Base-by-base conservation (phyloP, 768 basidiomycete genomes). In the Termitomyces sp. region DNA sequence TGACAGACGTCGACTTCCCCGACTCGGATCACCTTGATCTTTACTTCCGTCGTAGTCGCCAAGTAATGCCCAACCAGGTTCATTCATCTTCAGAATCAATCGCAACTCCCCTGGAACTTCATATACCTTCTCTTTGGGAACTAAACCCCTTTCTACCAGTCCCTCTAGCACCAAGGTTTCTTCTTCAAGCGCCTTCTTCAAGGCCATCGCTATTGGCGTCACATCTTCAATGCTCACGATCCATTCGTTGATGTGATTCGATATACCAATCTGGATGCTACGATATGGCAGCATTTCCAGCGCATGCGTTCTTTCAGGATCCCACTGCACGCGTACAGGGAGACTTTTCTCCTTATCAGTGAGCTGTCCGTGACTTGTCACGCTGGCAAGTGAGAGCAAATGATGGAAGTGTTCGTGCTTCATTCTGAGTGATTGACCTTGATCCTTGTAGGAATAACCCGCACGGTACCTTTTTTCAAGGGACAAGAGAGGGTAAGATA, bases 221-320 rank as follows among this genome's bases (percentile, higher is more conserved):
- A 60, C 64, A 49, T 64, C 64, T 29, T 29, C 64, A 20, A 60
- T 62, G 28, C 59, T 52, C n/a, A 57, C 45, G 24, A 62, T 60
- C 64, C 61, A 62, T 8, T 60, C 51, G 12, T 60, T 52, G 10
- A 62, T 44, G 16, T 55, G 33, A 5, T 52, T 48, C 4, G 57
- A 62, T 39, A 64, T 59, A 4, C 63, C 59, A 9, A 64, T 62
- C 45, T 62, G 61, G 29, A 65, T 62, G 22, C 59, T 61, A 33
- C 61, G 47, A 20, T 59, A 60, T 16, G 63, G 60, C 1, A 62
- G 55, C 8, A 42, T 29, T 8, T 34, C 51, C n/a, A 65, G 46
- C 5, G 57, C 22, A 15, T 55, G 64, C 13, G 55, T 52, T 24
- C 61, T 55, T 29, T 62, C 61, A 4, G 59, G 61, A 29, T 62